These are phyloP conservation scores for Ophiostoma sp. DNA, from an alignment of 2,329 filamentous ascomycete species.

Conservation along the genomic window DNA sequence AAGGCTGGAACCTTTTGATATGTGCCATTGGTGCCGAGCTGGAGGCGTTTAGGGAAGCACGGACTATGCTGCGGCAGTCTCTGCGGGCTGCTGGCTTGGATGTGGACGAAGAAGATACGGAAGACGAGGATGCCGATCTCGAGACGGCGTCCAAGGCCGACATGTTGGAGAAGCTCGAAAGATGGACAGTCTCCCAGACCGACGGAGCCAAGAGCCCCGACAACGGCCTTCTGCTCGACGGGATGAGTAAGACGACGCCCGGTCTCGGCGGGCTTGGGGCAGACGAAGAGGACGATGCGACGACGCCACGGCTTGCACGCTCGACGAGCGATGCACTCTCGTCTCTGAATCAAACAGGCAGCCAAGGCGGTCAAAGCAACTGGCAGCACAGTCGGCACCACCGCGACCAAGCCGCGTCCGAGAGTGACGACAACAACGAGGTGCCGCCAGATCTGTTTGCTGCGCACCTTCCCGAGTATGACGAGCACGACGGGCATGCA, in stretches of 20 bases:
- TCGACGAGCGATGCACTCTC: slow-evolving; percentile 27
- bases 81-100: slow-evolving; percentile 32
- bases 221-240: not conserved
- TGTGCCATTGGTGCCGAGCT: slow-evolving; percentile 65
- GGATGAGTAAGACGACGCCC: not conserved
- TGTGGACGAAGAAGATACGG: slow-evolving; percentile 25
- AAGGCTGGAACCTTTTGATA: slow-evolving; percentile 68
- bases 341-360: not conserved
- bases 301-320: slow-evolving; percentile 33
- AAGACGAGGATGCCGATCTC: not conserved
- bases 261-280: not conserved
- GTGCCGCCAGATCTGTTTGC: slow-evolving; percentile 40
- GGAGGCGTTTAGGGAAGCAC: slow-evolving; percentile 34
- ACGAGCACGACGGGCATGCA: slow-evolving; percentile 30
- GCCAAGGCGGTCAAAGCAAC: not conserved
- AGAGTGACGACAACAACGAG: slow-evolving; percentile 40
- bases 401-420: slow-evolving; percentile 26
- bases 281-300: slow-evolving; percentile 17
- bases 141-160: slow-evolving; percentile 5
- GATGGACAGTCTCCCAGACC: not conserved
- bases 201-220: not conserved
- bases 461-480: slow-evolving; percentile 29
- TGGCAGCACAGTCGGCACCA: slow-evolving; percentile 26
- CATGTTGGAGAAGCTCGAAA: not conserved
- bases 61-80: slow-evolving; percentile 31